Base-by-base conservation (phyloP, 2,329 filamentous ascomycete genomes). In the Fusarium newnesense region DNA sequence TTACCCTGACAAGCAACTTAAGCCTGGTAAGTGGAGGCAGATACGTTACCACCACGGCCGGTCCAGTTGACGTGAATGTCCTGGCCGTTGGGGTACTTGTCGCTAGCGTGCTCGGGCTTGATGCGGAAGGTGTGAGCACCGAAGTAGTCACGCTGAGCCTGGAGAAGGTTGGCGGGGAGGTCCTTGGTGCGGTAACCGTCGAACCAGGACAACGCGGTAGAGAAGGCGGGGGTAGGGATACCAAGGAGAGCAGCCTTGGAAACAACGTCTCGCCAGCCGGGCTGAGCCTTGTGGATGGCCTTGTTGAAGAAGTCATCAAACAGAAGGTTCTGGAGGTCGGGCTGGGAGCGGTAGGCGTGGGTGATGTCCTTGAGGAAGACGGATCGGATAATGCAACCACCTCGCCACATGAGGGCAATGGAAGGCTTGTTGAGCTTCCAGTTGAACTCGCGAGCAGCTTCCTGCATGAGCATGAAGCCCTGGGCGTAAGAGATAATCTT, bases 351-450 rank as follows among this genome's bases (percentile, higher is more conserved):
- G 91, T 98, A 99, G 60, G 96, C 96, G 76, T 92, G 92, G 79
- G 96, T 99, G 87, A 99, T 99, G 85, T 99, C 96, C 92, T 98
- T 98, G 77, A 99, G 88, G 94, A 99, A 99, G 82, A 99, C 96
- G 76, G 96, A 98, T 85, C 96, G 96, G 87, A 99, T 99, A 81
- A 99, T 99, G 91, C 96, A 99, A 79, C 96, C 96, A 87, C 96
- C 96, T 84, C 96, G 94, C 96, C 96, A 99, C 96, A 99, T 99
- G 83, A 99, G 93, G 79, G 96, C 96, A 81, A 99, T 99, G 80
- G 97, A 97, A 76, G 96, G 96, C 93, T 98, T 98, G 93, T 99
- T 98, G 79, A 99, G 93, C 91, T 98, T 98, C 96, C 96, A 99
- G 79, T 87, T 85, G 88, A 97, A 99, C 85, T 98, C 94, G 86